Conservation (phyloP, 164 flowering plant genomes). For the Brasenia schreberi region DNA sequence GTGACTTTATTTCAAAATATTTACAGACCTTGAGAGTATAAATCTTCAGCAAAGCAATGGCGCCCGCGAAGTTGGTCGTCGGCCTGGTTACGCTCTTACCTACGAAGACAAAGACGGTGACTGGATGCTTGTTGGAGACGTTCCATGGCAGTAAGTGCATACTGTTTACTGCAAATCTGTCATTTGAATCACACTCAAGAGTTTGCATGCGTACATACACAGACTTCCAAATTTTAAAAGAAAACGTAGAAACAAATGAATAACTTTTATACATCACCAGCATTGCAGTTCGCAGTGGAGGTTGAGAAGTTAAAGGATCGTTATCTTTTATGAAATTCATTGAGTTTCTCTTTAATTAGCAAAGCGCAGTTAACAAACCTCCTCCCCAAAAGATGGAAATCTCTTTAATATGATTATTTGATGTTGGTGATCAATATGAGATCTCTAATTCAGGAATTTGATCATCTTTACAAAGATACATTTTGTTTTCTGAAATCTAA, state of each 20-base stretch:
- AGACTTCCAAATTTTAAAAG: not conserved
- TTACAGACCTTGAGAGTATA: no score
- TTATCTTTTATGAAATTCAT: not conserved
- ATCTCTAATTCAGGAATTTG: no score
- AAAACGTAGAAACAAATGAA: not conserved
- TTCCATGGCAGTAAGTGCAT: slow-evolving; percentile 43
- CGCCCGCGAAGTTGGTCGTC: not conserved
- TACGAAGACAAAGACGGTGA: slow-evolving; percentile 59
- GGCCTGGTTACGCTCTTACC: slow-evolving; percentile 19
- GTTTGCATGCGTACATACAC: not conserved
- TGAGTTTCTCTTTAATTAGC: no score
- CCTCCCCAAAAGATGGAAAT: no score
- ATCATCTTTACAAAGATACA: not conserved
- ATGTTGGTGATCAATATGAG: no score
- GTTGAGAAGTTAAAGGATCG: not conserved
- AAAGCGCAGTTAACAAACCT: no score
- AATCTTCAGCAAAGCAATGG: slow-evolving; percentile 12
- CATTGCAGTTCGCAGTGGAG: no score
- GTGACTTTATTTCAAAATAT: no score
- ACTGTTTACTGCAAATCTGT: not conserved
- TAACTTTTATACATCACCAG: no score
- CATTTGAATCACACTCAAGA: not conserved
- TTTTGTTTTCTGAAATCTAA: not conserved
- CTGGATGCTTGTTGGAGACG: slow-evolving; percentile 19
- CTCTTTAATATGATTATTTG: no score